Evolutionary conservation across 495 filamentous ascomycete species (phyloP), one percentile per base, ranked within the genome.

Genomic region (Oidiodendron maius): DNA sequence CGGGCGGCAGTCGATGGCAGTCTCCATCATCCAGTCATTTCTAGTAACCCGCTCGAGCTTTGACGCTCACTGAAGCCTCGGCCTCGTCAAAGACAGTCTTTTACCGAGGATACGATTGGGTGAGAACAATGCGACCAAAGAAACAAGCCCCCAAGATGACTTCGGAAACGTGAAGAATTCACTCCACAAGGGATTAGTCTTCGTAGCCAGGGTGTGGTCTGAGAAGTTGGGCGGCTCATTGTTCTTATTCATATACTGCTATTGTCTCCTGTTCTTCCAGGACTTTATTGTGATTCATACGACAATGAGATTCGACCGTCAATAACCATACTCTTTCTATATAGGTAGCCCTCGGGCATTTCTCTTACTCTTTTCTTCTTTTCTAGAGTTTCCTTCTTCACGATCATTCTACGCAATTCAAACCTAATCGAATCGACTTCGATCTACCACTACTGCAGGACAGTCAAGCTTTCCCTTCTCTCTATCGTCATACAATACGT

Each of bases 321-420:
- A 59, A 55, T 52, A 55, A 40, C 40, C 26, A 21, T 40, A 21
- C 17, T 15, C 3, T 30, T 15, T 22, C 20, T 26, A 43, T 24
- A 16, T 44, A 44, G 4, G 32, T 34, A 42, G 20, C 41, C 44
- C 32, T 39, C 26, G 30, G 4, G 32, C 34, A 42, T 25, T 45
- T 47, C 32, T 39, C 26, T 44, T 21, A 37, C 48, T 55, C 40
- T 55, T 48, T 37, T 54, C 51, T 55, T 46, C 44, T 64, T 50
- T 59, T 39, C 43, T 44, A 50, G 16, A 25, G 52, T 52, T 53
- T 46, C 55, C 58, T 47, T 58, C 22, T 42, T 15, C 12, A 44
- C 41, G 22, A 44, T 44, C 23, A 28, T 30, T 44, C 23, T 16
- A 44, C n/a, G 20, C 53, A 64, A 15, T 44, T 50, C 26, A 46